A percentile compares a stretch with the other conserved stretches of the same genome.
phyloP scores from a whole-genome alignment of 2,329 filamentous ascomycete genomes.

The Pestalotiopsis sp. region DNA sequence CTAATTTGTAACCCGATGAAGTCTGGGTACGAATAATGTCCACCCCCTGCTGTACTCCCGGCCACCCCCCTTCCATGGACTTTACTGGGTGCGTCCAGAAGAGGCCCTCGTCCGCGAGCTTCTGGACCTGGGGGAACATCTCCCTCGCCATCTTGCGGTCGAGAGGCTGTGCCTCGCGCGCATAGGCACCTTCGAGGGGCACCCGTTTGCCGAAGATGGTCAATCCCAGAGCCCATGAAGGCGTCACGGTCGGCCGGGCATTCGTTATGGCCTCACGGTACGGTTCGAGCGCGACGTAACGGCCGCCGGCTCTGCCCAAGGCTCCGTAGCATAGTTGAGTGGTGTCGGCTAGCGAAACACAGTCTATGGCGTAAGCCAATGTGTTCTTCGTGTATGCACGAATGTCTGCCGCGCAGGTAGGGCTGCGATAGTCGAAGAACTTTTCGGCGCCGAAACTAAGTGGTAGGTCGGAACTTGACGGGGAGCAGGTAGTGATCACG shows the following conservation, averaged over 20 bases:
- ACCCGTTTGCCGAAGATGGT: background rate
- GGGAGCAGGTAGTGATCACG: slow-evolving; percentile 30
- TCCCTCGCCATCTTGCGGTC: background rate
- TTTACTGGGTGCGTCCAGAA: background rate
- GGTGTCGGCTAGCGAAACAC: slow-evolving; percentile 42
- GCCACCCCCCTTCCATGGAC: background rate
- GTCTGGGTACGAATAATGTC: background rate
- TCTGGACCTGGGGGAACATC: background rate
- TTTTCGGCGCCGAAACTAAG: slow-evolving; percentile 48
- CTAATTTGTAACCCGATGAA: background rate
- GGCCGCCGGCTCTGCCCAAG: slow-evolving; percentile 29
- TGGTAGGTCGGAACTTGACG: slow-evolving; percentile 49
- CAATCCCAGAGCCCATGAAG: background rate
- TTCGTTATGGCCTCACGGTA: background rate
- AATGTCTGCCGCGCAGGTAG: slow-evolving; percentile 46
- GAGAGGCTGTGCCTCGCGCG: background rate
- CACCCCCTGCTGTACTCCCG: background rate
- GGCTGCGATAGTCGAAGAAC: slow-evolving; percentile 53
- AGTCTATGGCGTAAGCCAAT: slow-evolving; percentile 50
- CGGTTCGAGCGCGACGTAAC: slow-evolving; percentile 21
- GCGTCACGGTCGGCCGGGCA: background rate
- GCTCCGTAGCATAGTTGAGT: slow-evolving; percentile 41
- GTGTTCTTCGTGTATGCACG: slow-evolving; percentile 43
- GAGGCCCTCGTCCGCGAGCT: background rate
- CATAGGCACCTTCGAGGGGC: background rate